Base-by-base conservation (phyloP, 305 asterid species). In the Fraxinus nigra region DNA sequence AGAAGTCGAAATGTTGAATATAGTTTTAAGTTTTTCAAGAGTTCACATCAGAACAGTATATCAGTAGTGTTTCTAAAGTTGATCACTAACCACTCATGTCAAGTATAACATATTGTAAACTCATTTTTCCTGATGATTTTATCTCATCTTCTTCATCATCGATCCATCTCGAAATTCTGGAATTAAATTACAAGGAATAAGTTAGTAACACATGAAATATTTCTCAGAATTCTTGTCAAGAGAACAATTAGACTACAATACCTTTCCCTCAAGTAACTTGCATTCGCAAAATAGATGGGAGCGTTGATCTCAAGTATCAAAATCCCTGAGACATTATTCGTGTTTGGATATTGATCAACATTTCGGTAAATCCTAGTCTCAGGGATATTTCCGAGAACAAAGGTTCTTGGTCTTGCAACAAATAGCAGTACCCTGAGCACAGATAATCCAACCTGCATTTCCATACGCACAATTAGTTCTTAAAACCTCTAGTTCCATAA, bases 261-360 rank as follows among this genome's bases (percentile, higher is more conserved):
- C 99, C 99, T 92, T 79, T 96, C 99, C 85, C 99, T 89, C 86
- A 96, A 90, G 85, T 94, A 94, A 86, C 92, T 90, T 1, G 99
- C 76, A 37, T 94, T 96, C 7, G 99, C 97, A 74, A 94, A 96
- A 83, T 94, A 96, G 67, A 96, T 91, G 0, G 98, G 98, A 72
- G 95, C 97, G 32, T 92, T 96, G 75, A 96, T 93, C 81, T 94
- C 94, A 43, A 96, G 95, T 80, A 96, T 89, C 75, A 96, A 85
- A 61, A 94, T 82, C 11, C 98, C 99, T 0, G 97, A 94, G 63
- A 90, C 93, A 75, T 67, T 88, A 8, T 56, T 84, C 0, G 99
- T 87, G 32, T 90, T 86, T 9, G 91, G 90, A 40, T 96, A 96
- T 38, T 96, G 99, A 78, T 96, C 94, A 1, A 96, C 93, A 67